Evolutionary conservation across 1,284 basidiomycete genomes (phyloP).

Genomic region (Austropuccinia psidii): DNA sequence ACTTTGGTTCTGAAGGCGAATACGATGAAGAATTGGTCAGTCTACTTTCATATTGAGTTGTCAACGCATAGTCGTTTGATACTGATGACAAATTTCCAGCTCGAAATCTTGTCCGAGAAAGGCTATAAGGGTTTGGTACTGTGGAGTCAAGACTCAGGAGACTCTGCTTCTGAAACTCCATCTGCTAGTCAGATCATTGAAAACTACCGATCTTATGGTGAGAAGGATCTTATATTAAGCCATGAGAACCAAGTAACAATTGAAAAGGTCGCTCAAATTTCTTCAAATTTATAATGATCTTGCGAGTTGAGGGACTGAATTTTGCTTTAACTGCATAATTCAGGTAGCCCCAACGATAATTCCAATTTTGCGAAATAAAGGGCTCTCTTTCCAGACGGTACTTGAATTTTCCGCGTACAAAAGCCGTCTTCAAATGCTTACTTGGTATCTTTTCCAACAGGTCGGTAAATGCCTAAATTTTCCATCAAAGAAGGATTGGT

Average conservation of each 20-base stretch:
- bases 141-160: constrained; percentile 25
- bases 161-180: background rate
- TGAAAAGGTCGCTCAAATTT: too few relatives aligned
- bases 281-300: too few relatives aligned
- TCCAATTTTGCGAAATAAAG: too few relatives aligned
- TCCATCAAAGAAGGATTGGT: too few relatives aligned
- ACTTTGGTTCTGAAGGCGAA: constrained; percentile 33
- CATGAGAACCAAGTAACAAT: constrained; percentile 28
- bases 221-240: constrained; percentile 12
- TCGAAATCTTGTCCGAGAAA: constrained; percentile 40
- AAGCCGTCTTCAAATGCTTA: too few relatives aligned
- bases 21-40: constrained; percentile 36
- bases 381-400: too few relatives aligned
- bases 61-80: background rate
- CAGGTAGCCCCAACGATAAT: too few relatives aligned
- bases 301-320: too few relatives aligned
- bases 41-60: background rate
- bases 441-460: too few relatives aligned
- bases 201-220: constrained; percentile 11
- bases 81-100: background rate
- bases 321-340: too few relatives aligned
- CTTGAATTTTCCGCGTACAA: too few relatives aligned
- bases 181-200: constrained; percentile 6
- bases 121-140: constrained; percentile 41
- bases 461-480: too few relatives aligned